Evolutionary conservation across 768 basidiomycete genomes (phyloP), one percentile per base, ranked within the genome.

Genomic region (Leccinum longicurvipes): DNA sequence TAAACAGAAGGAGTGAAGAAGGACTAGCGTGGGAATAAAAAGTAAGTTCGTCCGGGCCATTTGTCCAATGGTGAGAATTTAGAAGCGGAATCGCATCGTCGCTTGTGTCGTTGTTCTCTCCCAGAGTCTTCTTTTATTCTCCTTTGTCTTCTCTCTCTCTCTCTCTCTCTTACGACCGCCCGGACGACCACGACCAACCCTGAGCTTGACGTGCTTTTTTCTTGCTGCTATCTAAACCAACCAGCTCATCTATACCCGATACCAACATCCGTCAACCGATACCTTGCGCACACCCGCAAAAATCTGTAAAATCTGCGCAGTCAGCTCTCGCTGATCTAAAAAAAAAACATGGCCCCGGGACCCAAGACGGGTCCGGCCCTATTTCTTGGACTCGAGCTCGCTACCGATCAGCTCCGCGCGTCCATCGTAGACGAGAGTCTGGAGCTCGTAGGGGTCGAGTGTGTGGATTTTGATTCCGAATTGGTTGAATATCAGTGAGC

Each of bases 341-440:
- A 27, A 56, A 57, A 59, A 56, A 57, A 59, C 46, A 72, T 72
- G 69, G 70, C 72, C 28, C 68, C 73, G 41, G 68, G 60, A 54
- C 53, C 74, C 53, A 80, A 80, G 69, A 62, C 69, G 21, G 73
- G 74, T 42, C 70, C 76, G 36, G 70, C 78, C n/a, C 80, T 89
- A 62, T 93, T 92, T 73, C 83, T 94, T 41, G 92, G 91, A 56
- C 80, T 94, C 68, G 91, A 93, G 76, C 81, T 93, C 52, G 86
- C 88, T 4, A 86, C 86, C 32, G 91, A 93, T 77, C 87, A 91
- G 72, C 74, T 93, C 44, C 82, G 89, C 48, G 91, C 89, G 44
- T 85, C 88, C 49, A 81, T 94, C 61, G 84, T 94, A 57, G 91
- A 93, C 66, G 89, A 90, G 67, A 83, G 81, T 56, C 78, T 93